Conservation (phyloP, 75 land plant species). For the Selaginella moellendorffii region DNA sequence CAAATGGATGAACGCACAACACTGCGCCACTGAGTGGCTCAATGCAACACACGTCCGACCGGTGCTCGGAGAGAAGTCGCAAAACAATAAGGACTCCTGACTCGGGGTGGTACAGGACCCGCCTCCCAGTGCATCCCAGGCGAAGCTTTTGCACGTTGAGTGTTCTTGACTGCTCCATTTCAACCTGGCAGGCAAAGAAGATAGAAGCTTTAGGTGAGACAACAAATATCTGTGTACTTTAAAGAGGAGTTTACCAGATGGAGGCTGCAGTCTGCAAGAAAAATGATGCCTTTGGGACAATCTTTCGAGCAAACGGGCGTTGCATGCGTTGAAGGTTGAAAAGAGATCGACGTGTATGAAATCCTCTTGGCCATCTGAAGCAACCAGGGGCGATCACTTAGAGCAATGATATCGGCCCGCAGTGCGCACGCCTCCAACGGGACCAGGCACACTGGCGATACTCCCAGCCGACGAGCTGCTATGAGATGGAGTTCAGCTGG, state of each 20-base stretch:
- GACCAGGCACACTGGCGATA: slow-evolving; percentile 73
- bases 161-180: slow-evolving; percentile 80
- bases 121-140: slow-evolving; percentile 63
- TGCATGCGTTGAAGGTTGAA: slow-evolving; percentile 82
- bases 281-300: slow-evolving; percentile 77
- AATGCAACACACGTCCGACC: slow-evolving; percentile 83
- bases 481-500: slow-evolving; percentile 46
- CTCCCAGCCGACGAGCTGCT: slow-evolving; percentile 79
- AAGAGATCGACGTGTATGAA: slow-evolving; percentile 83
- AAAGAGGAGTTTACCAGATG: slow-evolving; percentile 92
- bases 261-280: slow-evolving; percentile 78
- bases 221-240: too few species aligned
- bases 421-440: slow-evolving; percentile 46
- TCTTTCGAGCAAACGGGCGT: slow-evolving; percentile 68
- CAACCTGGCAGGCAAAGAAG: slow-evolving; percentile 33
- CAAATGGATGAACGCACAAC: slow-evolving; percentile 42
- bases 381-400: slow-evolving; percentile 97
- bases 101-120: slow-evolving; percentile 61
- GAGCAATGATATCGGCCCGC: slow-evolving; percentile 71
- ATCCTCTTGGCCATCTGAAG: slow-evolving; percentile 71
- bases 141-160: slow-evolving; percentile 71
- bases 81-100: slow-evolving; percentile 58
- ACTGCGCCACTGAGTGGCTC: slow-evolving; percentile 78
- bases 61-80: slow-evolving; percentile 37
- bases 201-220: not conserved